phyloP scores from a whole-genome alignment of 1,284 basidiomycete genomes.

The Tylopilus sp. region DNA sequence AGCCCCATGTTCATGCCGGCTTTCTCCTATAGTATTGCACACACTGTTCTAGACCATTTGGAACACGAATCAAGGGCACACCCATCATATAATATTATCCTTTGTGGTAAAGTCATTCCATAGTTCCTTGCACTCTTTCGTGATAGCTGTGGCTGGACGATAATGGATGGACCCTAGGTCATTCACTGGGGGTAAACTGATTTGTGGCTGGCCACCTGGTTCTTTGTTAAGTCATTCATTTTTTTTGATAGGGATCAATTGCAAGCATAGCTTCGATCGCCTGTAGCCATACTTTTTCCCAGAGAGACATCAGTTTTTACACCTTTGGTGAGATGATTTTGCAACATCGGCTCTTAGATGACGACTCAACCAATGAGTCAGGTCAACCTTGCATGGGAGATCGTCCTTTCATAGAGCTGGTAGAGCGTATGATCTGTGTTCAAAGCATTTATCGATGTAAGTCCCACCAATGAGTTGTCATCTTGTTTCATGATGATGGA shows the following conservation, averaged over 20 bases:
- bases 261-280: slow-evolving; percentile 56
- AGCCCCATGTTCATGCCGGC: slow-evolving; percentile 51
- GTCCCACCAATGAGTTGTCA: slow-evolving; percentile 6
- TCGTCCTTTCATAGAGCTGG: slow-evolving; percentile 48
- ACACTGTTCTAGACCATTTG: slow-evolving; percentile 46
- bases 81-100: slow-evolving; percentile 49
- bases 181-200: slow-evolving; percentile 46
- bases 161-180: slow-evolving; percentile 28
- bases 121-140: neutral
- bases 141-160: neutral
- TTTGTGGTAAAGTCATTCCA: slow-evolving; percentile 43
- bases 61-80: slow-evolving; percentile 43
- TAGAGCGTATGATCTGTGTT: slow-evolving; percentile 50
- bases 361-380: slow-evolving; percentile 22
- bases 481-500: slow-evolving; percentile 1
- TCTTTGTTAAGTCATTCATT: slow-evolving; percentile 13
- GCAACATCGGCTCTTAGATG: neutral
- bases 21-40: slow-evolving; percentile 52
- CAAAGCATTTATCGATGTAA: slow-evolving; percentile 52
- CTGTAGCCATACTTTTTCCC: slow-evolving; percentile 47
- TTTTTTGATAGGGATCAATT: slow-evolving; percentile 46
- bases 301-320: slow-evolving; percentile 45
- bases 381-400: slow-evolving; percentile 61
- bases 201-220: slow-evolving; percentile 23
- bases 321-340: slow-evolving; percentile 51